Base-by-base conservation (phyloP, 257 asterid genomes). In the Scutellaria galericulata region DNA sequence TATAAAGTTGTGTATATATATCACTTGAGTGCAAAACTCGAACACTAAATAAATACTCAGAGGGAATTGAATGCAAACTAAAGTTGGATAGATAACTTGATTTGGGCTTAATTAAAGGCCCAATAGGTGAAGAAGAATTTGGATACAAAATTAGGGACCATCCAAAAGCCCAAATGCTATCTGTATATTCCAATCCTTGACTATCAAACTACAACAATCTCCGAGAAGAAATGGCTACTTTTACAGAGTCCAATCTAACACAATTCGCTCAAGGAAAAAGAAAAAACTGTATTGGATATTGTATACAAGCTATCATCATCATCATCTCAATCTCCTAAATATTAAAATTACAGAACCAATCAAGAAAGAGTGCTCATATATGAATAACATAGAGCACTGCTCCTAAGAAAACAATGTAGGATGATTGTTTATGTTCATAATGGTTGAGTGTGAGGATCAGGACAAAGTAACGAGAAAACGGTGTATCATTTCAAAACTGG, bases 401-500 rank as follows among this genome's bases (percentile, higher is more conserved):
- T 31, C 2, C 37, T 31, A 4, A 31, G 37, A 31, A 31, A 31
- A 31, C 37, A 31, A 31, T 31, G 37, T 31, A 31, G 37, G 37
- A 31, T 31, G 37, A 51, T 46, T n/a, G 54, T 62, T 41, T 70
- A 59, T 45, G 76, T 35, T 65, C 60, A 83, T 44, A 87, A 68
- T 35, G 91, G 75, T 42, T 87, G 89, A 65, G 82, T 74, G 54
- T 88, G 93, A 39, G 86, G 84, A 80, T 89, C 96, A 15, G 92
- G 77, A 87, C 37, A 72, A 22, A 46, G 82, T 75, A 40, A 90
- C 79, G 15, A 90, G 94, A 72, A 84, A 90, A 13, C 96, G 88
- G 75, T 92, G 98, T 73, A 92, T 92, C 92, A 90, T 88, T 83
- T 92, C 98, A 61, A 90, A 92, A 77, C 98, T 92, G 77, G 98